phyloP scores from a whole-genome alignment of 805 yeast species.

The Wickerhamomyces bovis region DNA sequence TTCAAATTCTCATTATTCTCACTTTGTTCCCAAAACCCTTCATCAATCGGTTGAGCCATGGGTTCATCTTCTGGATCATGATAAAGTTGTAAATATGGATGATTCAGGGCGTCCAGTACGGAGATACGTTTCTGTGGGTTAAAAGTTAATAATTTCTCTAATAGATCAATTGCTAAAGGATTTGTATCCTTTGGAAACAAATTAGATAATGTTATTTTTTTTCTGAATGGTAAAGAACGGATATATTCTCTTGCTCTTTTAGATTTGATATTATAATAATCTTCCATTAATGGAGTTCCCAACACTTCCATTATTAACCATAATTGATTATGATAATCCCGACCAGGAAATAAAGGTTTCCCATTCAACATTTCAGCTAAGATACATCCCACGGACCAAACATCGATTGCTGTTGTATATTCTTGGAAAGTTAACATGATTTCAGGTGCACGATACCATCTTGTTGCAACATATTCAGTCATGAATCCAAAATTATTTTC shows the following conservation, averaged over 20 bases:
- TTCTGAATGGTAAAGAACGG: slow-evolving; percentile 55
- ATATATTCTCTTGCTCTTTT: slow-evolving; percentile 76
- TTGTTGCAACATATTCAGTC: slow-evolving; percentile 79
- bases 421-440: slow-evolving; percentile 70
- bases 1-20: slow-evolving; percentile 59
- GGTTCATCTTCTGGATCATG: slow-evolving; percentile 76
- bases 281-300: slow-evolving; percentile 72
- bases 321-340: slow-evolving; percentile 65
- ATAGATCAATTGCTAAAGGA: slow-evolving; percentile 50
- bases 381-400: slow-evolving; percentile 80
- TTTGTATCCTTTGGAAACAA: slow-evolving; percentile 42
- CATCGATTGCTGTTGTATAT: slow-evolving; percentile 70
- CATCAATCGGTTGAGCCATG: slow-evolving; percentile 30
- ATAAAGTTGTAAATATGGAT: slow-evolving; percentile 62
- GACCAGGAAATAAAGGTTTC: slow-evolving; percentile 69
- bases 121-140: slow-evolving; percentile 70
- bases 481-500: slow-evolving; percentile 47
- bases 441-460: slow-evolving; percentile 85
- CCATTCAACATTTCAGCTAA: slow-evolving; percentile 58
- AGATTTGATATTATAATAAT: slow-evolving; percentile 65
- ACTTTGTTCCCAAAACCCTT: slow-evolving; percentile 36
- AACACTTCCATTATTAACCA: slow-evolving; percentile 59
- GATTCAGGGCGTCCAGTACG: slow-evolving; percentile 68
- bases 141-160: slow-evolving; percentile 65
- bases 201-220: slow-evolving; percentile 45